Evolutionary conservation across 2,329 filamentous ascomycete species (phyloP), one percentile per base, ranked within the genome.

Genomic region (Curvularia lunata): DNA sequence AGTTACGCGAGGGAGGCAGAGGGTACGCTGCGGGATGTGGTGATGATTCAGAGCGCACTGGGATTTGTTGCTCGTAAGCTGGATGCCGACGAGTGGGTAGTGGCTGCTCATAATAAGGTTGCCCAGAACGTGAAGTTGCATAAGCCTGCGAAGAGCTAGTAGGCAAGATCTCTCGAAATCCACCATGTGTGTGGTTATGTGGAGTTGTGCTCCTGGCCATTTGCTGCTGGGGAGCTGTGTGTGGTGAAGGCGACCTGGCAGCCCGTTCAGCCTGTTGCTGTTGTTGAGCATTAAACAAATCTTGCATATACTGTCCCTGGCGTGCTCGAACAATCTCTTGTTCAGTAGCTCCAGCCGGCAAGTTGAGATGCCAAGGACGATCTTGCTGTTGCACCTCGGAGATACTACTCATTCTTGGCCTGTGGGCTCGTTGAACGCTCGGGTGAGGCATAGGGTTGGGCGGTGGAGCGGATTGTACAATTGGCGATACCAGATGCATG

Each of bases 301-400:
- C 67, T 46, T 73, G 65, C 61, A 77, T 72, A 10, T 74, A 72
- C 48, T 77, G 74, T 43, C 69, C 66, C 37, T 76, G 74, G 9
- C 70, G 72, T 52, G 72, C 72, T 40, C 72, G 70, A 41, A 75
- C 72, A 52, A 75, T 74, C 41, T 77, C 74, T 50, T 76, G 71
- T 40, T 75, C 73, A 2, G 71, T 74, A 2, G 70, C 72, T 49
- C 74, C 72, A 25, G 67, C 65, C 4, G 73, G 75, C 13, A 77
- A 64, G 50, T 72, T 73, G 51, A 75, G 51, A 58, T 75, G 69
- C 73, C 73, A 76, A 16, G 70, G 69, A 16, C 66, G 63, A 52
- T 74, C 70, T 50, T 67, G 62, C 23, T 67, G 61, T 32, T 67
- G 61, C 12, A 69, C 65, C 56, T 77, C 74, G 9, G 67, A 66